These are phyloP conservation scores for Leptosphaerulina australis DNA, from an alignment of 2,329 filamentous ascomycete species.

Conservation along the genomic window DNA sequence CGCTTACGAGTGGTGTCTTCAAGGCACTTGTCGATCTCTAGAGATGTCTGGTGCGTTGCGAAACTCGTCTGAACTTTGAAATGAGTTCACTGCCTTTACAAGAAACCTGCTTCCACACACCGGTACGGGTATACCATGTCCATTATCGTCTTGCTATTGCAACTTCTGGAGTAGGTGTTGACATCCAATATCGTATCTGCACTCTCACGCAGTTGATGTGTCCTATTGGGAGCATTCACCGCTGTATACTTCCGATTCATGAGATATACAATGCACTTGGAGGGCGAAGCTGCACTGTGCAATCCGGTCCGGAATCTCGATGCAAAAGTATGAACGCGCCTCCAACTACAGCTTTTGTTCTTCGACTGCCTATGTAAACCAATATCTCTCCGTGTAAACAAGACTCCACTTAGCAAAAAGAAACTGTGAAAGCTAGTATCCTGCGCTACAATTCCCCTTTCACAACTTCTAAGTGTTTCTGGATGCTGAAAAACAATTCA, in stretches of 20 bases:
- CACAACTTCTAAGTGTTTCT: slow-evolving; percentile 30
- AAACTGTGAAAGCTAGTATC: neutral
- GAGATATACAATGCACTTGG: neutral
- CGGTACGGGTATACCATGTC: too few relatives aligned
- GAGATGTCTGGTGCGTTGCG: too few relatives aligned
- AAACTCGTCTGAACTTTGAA: too few relatives aligned
- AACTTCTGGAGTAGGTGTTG: too few relatives aligned
- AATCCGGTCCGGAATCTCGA: neutral
- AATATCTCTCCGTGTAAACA: neutral
- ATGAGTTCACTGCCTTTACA: too few relatives aligned
- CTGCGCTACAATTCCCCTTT: slow-evolving; percentile 8
- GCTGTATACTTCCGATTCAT: neutral
- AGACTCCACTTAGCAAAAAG: neutral
- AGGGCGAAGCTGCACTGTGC: neutral
- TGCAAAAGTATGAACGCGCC: neutral
- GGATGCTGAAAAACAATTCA: slow-evolving; percentile 38
- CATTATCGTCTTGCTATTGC: too few relatives aligned
- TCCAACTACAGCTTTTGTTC: neutral
- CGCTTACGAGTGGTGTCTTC: too few relatives aligned
- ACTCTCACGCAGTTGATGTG: too few relatives aligned
- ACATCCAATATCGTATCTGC: too few relatives aligned
- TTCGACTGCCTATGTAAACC: neutral
- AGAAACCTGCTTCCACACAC: too few relatives aligned
- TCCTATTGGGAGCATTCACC: too few relatives aligned
- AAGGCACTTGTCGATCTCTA: too few relatives aligned